Percentiles rank a stretch among this genome's conserved stretches.
Evolutionary conservation across 768 basidiomycete species (phyloP).

Genomic region (Podaxis mareebaensis): DNA sequence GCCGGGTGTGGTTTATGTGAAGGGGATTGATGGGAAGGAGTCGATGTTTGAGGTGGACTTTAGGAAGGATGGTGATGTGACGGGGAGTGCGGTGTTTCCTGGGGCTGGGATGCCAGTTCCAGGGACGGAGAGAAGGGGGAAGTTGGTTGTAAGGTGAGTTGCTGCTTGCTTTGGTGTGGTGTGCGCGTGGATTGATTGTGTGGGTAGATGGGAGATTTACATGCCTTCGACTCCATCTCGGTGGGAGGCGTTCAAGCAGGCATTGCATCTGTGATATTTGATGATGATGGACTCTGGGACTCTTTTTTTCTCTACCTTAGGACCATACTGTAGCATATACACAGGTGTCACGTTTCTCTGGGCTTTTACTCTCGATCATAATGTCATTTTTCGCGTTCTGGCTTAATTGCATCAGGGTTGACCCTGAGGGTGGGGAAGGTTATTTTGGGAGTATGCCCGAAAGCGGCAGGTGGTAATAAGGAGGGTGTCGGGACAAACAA

Average conservation of each 20-base stretch:
- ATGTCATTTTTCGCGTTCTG: background rate
- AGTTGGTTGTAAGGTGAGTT: constrained; percentile 62
- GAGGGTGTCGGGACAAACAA: constrained; percentile 8
- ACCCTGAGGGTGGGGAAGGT: background rate
- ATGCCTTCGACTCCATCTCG: constrained; percentile 4
- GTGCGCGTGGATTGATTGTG: background rate
- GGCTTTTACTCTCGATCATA: background rate
- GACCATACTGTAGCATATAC: constrained; percentile 1
- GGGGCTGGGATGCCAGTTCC: constrained; percentile 67
- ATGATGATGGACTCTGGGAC: background rate
- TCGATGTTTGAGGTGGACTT: constrained; percentile 53
- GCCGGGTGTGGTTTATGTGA: constrained; percentile 50
- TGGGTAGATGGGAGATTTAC: constrained; percentile 9
- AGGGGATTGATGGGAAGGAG: constrained; percentile 58
- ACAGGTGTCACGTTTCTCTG: background rate
- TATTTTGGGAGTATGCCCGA: background rate
- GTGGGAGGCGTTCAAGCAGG: constrained; percentile 10
- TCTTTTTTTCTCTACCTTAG: background rate
- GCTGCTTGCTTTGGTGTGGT: background rate
- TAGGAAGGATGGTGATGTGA: constrained; percentile 47
- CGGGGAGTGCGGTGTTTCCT: constrained; percentile 49
- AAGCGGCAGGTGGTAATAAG: constrained; percentile 1
- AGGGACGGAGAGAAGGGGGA: constrained; percentile 53
- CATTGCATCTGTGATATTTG: background rate
- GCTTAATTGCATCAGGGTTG: background rate